Evolutionary conservation across 441 rosid genomes (phyloP).

Genomic region (Bruguiera hainesii): DNA sequence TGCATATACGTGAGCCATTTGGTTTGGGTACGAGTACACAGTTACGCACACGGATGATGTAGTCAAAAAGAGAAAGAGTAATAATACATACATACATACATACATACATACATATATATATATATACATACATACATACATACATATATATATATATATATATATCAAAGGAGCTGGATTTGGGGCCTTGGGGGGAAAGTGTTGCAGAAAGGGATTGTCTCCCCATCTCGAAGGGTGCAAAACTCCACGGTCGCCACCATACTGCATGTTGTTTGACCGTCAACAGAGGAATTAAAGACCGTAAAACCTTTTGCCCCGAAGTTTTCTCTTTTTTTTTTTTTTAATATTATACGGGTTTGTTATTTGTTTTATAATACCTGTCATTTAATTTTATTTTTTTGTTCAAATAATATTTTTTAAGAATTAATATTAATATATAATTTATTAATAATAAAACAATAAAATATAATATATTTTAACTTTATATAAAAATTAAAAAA

Average conservation of each 20-base stretch:
- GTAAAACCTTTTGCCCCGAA: constrained; percentile 42
- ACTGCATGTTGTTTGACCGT: constrained; percentile 43
- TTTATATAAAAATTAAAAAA: too few relatives aligned
- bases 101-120: neutral
- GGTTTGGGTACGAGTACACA: too few relatives aligned
- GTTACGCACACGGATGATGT: neutral
- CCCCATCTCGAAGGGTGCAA: constrained; percentile 35
- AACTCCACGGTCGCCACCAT: neutral
- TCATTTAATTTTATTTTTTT: too few relatives aligned
- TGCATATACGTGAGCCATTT: constrained; percentile 3
- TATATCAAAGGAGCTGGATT: neutral
- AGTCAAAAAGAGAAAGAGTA: constrained; percentile 1
- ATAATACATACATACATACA: too few relatives aligned
- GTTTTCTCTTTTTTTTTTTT: neutral
- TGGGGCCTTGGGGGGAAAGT: constrained; percentile 1
- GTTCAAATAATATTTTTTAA: too few relatives aligned
- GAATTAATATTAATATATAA: too few relatives aligned
- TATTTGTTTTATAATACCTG: too few relatives aligned
- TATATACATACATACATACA: neutral
- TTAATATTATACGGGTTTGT: neutral
- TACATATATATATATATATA: neutral
- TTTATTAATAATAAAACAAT: too few relatives aligned
- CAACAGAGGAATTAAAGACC: constrained; percentile 41
- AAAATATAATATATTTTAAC: too few relatives aligned
- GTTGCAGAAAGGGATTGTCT: neutral